A percentile compares a stretch with the other conserved stretches of the same genome.
phyloP scores from a whole-genome alignment of 139 green algal genomes.

The Haematococcus lacustris region DNA sequence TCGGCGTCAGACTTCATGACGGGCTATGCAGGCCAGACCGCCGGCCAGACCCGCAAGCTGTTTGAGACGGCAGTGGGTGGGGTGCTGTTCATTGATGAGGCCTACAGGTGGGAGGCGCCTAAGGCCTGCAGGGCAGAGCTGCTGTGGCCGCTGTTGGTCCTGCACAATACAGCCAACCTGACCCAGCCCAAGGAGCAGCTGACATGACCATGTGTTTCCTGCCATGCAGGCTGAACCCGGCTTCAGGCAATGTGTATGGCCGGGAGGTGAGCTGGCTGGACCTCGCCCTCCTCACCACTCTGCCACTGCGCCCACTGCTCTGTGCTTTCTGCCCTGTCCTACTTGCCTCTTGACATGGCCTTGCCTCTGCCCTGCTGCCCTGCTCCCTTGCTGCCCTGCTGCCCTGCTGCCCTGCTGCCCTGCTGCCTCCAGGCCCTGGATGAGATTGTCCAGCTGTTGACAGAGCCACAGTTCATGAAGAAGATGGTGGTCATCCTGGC shows the following conservation, averaged over 20 bases:
- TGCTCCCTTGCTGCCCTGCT: too few relatives aligned
- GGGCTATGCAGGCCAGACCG: constrained; percentile 28
- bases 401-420: too few relatives aligned
- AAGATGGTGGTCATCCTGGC: constrained; percentile 54
- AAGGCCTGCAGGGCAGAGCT: too few relatives aligned
- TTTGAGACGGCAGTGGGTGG: constrained; percentile 30
- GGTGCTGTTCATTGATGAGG: constrained; percentile 50
- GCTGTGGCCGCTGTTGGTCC: too few relatives aligned
- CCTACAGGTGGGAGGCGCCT: constrained; percentile 36
- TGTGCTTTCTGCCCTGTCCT: neutral
- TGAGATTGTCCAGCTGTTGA: constrained; percentile 45
- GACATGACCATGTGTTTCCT: neutral
- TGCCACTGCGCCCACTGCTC: too few relatives aligned
- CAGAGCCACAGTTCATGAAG: constrained; percentile 23
- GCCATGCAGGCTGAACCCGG: constrained; percentile 38
- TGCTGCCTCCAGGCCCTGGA: constrained; percentile 25
- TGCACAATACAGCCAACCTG: too few relatives aligned
- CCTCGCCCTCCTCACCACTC: too few relatives aligned
- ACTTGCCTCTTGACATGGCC: neutral
- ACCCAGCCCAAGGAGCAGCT: too few relatives aligned
- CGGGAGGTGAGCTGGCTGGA: too few relatives aligned
- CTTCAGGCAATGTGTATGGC: too few relatives aligned
- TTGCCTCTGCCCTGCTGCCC: too few relatives aligned
- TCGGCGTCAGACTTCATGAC: constrained; percentile 36
- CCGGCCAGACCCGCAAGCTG: constrained; percentile 32